Percentiles rank a stretch among this genome's conserved stretches.
These are phyloP conservation scores for Rachicladosporium sp. DNA, from an alignment of 2,329 filamentous ascomycete genomes.

Conservation along the genomic window DNA sequence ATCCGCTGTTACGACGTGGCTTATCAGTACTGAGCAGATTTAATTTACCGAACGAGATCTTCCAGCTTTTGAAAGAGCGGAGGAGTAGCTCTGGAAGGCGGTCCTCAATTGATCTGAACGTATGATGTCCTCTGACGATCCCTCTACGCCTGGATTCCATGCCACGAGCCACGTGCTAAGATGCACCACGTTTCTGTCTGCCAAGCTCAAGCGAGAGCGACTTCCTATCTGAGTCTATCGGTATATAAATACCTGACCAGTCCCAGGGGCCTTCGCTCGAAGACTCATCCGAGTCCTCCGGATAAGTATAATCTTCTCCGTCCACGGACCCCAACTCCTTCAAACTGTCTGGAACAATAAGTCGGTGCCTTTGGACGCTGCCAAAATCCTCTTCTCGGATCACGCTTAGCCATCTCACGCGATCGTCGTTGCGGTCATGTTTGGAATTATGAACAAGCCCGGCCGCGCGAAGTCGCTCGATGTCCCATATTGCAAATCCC, in stretches of 20 bases:
- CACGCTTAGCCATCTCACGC: constrained; percentile 1
- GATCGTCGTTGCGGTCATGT: constrained; percentile 1
- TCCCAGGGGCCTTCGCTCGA: too few relatives aligned
- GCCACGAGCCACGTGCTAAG: neutral
- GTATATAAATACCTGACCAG: neutral
- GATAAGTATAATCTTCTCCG: too few relatives aligned
- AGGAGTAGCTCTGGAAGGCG: too few relatives aligned
- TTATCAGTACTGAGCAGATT: too few relatives aligned
- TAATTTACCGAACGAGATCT: too few relatives aligned
- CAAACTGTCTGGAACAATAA: neutral
- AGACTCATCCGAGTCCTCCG: too few relatives aligned
- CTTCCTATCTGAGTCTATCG: neutral
- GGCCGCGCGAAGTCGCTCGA: constrained; percentile 1
- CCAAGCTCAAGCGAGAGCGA: constrained; percentile 2
- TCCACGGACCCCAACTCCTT: neutral
- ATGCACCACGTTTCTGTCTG: constrained; percentile 1
- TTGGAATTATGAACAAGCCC: neutral
- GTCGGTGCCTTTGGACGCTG: neutral
- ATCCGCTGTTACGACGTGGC: too few relatives aligned
- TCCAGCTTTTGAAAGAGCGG: too few relatives aligned
- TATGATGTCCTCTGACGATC: neutral
- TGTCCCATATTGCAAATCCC: constrained; percentile 3
- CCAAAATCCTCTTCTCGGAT: constrained; percentile 1
- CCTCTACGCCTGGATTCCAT: neutral
- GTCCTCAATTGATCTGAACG: too few relatives aligned